Conservation (phyloP, 2,329 filamentous ascomycete genomes). For the Ilyonectria destructans region DNA sequence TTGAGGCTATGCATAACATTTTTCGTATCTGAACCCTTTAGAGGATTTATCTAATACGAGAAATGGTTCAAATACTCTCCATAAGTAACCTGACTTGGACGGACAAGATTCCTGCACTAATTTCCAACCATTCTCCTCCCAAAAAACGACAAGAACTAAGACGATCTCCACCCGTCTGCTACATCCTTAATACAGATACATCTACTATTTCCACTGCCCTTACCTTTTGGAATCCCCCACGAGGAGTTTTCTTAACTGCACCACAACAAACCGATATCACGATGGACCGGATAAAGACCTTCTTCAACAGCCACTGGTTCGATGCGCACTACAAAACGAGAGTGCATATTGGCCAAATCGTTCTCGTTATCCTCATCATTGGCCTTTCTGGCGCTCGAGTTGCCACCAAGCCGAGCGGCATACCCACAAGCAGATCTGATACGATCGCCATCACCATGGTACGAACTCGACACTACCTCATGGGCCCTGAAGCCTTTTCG, state of each 20-base stretch:
- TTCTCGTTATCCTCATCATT: slow-evolving; percentile 24
- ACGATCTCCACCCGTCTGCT: background rate
- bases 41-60: background rate
- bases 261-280: background rate
- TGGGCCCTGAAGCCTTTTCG: fast-evolving
- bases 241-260: background rate
- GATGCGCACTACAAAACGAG: slow-evolving; percentile 36
- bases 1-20: background rate
- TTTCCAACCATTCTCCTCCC: background rate
- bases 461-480: fast-evolving
- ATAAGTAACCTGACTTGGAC: background rate
- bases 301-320: slow-evolving; percentile 36
- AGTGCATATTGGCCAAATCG: slow-evolving; percentile 20
- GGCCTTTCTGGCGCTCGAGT: slow-evolving; percentile 34
- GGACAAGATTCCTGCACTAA: background rate
- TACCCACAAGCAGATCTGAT: slow-evolving; percentile 35
- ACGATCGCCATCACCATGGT: slow-evolving; percentile 43
- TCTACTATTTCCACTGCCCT: no score
- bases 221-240: background rate
- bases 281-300: slow-evolving; percentile 31
- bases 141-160: no score
- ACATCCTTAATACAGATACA: background rate
- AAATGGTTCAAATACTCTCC: background rate
- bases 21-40: no score
- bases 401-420: slow-evolving; percentile 28